These are phyloP conservation scores for Nannizziopsis barbatae DNA, from an alignment of 2,329 filamentous ascomycete species.

Conservation along the genomic window DNA sequence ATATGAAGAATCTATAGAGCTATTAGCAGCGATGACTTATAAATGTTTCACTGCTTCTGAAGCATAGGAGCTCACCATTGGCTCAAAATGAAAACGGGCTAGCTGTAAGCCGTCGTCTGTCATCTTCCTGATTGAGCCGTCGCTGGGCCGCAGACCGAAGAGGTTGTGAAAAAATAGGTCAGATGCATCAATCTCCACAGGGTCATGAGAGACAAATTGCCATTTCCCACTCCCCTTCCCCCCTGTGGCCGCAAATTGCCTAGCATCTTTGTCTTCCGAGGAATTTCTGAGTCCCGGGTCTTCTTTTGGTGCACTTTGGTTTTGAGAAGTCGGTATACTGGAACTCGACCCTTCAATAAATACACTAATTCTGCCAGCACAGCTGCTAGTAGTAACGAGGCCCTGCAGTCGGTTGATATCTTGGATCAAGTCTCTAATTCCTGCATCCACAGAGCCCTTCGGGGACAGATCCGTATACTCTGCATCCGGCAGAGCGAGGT, in stretches of 20 bases:
- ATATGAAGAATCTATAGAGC: constrained; percentile 68
- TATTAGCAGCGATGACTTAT: background rate
- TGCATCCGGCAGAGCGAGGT: constrained; percentile 55
- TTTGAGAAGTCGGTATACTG: constrained; percentile 9
- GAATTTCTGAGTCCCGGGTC: background rate
- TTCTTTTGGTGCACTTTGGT: constrained; percentile 16
- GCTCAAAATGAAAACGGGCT: constrained; percentile 86
- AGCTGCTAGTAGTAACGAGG: constrained; percentile 86
- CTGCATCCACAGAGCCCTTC: constrained; percentile 74
- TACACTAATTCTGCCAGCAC: constrained; percentile 74
- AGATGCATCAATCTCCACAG: constrained; percentile 35
- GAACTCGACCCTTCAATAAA: constrained; percentile 62
- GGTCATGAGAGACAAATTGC: constrained; percentile 80
- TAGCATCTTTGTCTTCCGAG: constrained; percentile 10
- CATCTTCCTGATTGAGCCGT: constrained; percentile 26
- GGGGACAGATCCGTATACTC: constrained; percentile 76
- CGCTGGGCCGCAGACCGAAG: constrained; percentile 35
- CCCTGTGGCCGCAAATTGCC: constrained; percentile 50
- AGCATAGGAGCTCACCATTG: constrained; percentile 58
- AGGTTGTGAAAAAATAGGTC: constrained; percentile 28
- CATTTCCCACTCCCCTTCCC: constrained; percentile 79
- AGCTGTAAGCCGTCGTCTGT: constrained; percentile 40
- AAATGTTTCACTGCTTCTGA: background rate
- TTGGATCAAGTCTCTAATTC: constrained; percentile 63
- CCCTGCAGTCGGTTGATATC: constrained; percentile 65